Conservation (phyloP, 495 filamentous ascomycete species). For the Aspergillus nidulans region DNA sequence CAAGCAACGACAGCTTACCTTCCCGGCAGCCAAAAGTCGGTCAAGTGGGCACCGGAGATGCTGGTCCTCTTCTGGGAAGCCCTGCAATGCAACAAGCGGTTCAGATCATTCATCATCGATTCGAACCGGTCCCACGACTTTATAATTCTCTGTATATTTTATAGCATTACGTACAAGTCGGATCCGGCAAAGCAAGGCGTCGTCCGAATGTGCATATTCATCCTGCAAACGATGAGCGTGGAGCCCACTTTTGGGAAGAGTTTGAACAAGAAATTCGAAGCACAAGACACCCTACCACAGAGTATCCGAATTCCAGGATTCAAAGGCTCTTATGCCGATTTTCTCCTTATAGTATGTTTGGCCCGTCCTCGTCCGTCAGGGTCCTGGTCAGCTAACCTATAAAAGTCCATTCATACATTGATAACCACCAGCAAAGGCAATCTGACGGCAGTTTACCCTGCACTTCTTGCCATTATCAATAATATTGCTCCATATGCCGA, state of each 20-base stretch:
- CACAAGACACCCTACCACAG: constrained; percentile 78
- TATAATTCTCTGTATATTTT: constrained; percentile 83
- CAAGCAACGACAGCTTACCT: constrained; percentile 84
- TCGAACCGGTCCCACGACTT: constrained; percentile 93
- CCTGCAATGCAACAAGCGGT: constrained; percentile 95
- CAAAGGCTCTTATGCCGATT: constrained; percentile 89
- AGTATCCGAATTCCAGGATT: constrained; percentile 80
- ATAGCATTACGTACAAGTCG: constrained; percentile 79
- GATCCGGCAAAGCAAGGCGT: constrained; percentile 88
- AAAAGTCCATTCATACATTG: constrained; percentile 82
- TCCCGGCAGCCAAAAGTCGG: constrained; percentile 73
- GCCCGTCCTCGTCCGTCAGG: background rate
- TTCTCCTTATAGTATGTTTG: constrained; percentile 69
- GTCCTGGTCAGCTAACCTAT: constrained; percentile 14
- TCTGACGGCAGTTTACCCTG: constrained; percentile 87
- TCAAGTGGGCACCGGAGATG: constrained; percentile 93
- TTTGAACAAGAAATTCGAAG: constrained; percentile 84
- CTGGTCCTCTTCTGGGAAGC: constrained; percentile 98
- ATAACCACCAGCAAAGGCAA: constrained; percentile 91
- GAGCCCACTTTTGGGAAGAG: constrained; percentile 88
- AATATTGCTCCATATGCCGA: constrained; percentile 85
- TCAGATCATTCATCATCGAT: constrained; percentile 94
- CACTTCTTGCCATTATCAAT: constrained; percentile 85
- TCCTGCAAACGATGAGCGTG: constrained; percentile 90
- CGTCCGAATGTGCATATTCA: constrained; percentile 94